A percentile compares a stretch with the other conserved stretches of the same genome.
These are phyloP conservation scores for Neostapfia colusana DNA, from an alignment of 176 grass and related monocot species.

Conservation along the genomic window DNA sequence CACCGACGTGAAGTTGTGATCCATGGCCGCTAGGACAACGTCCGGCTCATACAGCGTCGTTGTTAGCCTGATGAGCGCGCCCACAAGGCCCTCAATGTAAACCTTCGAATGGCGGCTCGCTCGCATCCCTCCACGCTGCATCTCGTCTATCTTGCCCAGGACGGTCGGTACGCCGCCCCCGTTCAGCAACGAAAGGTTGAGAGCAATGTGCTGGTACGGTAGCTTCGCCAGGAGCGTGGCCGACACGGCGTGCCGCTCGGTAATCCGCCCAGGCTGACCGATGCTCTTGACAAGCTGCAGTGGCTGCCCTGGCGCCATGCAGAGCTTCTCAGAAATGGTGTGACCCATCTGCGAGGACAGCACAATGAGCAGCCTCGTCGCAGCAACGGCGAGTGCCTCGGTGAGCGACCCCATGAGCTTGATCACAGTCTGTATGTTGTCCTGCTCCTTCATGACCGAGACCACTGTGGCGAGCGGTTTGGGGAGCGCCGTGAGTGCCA, in stretches of 20 bases:
- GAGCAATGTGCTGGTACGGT: constrained; percentile 60
- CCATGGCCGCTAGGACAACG: constrained; percentile 57
- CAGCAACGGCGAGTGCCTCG: constrained; percentile 51
- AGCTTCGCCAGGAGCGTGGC: constrained; percentile 66
- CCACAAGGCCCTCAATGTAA: constrained; percentile 77
- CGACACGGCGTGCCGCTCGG: constrained; percentile 63
- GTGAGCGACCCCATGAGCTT: constrained; percentile 47
- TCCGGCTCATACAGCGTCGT: constrained; percentile 65
- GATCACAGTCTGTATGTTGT: constrained; percentile 52
- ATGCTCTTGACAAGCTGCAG: constrained; percentile 59
- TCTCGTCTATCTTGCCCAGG: constrained; percentile 66
- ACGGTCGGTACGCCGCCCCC: constrained; percentile 41
- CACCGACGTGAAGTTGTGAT: constrained; percentile 56
- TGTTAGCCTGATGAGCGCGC: constrained; percentile 64
- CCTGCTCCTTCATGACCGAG: constrained; percentile 69
- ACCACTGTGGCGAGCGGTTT: constrained; percentile 65
- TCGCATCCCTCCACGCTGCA: constrained; percentile 58
- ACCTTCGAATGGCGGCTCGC: constrained; percentile 52
- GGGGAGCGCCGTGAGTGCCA: constrained; percentile 45
- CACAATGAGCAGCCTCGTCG: constrained; percentile 59
- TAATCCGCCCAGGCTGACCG: constrained; percentile 42
- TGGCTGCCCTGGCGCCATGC: constrained; percentile 60
- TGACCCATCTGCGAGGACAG: constrained; percentile 68
- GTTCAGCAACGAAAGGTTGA: constrained; percentile 67
- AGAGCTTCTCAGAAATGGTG: constrained; percentile 69